Percentiles rank a stretch among this genome's conserved stretches.
phyloP scores from a whole-genome alignment of 495 filamentous ascomycete genomes.

The Aspergillus diversus region DNA sequence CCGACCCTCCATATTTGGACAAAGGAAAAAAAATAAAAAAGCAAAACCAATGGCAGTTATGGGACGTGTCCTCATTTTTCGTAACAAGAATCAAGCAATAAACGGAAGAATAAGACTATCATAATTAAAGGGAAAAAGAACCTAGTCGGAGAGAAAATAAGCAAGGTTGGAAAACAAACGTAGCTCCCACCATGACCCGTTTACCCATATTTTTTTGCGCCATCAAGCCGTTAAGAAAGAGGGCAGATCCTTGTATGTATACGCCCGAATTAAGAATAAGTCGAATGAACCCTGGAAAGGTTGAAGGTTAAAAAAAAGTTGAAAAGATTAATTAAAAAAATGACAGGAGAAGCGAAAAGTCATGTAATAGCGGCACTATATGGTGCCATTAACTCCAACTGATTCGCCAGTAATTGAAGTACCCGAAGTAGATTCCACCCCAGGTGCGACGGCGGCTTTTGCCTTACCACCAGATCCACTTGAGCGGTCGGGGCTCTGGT shows the following conservation, averaged over 20 bases:
- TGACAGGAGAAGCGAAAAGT: conserved; percentile 43
- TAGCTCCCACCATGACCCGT: conserved; percentile 32
- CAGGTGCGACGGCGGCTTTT: conserved; percentile 40
- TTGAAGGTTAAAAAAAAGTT: conserved; percentile 28
- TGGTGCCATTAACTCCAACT: conserved; percentile 34
- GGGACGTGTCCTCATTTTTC: conserved; percentile 31
- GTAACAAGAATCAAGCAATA: conserved; percentile 29
- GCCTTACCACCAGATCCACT: conserved; percentile 39
- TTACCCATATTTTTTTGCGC: conserved; percentile 37
- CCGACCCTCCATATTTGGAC: conserved; percentile 30
- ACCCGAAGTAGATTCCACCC: conserved; percentile 39
- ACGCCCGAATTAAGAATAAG: conserved; percentile 45
- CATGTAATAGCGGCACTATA: conserved; percentile 27
- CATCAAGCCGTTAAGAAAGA: conserved; percentile 41
- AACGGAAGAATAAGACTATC: conserved; percentile 29
- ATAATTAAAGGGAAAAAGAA: conserved; percentile 32
- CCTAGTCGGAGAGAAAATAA: conserved; percentile 22
- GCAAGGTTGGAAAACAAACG: conserved; percentile 29
- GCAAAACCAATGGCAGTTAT: conserved; percentile 34
- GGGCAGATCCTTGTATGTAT: conserved; percentile 48
- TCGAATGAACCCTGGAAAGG: conserved; percentile 24
- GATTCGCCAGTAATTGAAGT: conserved; percentile 36
- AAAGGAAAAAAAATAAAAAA: conserved; percentile 23
- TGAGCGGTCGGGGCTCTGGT: conserved; percentile 36
- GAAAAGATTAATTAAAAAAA: conserved; percentile 35